Conservation (phyloP, 176 grass and related monocot genomes). For the Secale cereale region DNA sequence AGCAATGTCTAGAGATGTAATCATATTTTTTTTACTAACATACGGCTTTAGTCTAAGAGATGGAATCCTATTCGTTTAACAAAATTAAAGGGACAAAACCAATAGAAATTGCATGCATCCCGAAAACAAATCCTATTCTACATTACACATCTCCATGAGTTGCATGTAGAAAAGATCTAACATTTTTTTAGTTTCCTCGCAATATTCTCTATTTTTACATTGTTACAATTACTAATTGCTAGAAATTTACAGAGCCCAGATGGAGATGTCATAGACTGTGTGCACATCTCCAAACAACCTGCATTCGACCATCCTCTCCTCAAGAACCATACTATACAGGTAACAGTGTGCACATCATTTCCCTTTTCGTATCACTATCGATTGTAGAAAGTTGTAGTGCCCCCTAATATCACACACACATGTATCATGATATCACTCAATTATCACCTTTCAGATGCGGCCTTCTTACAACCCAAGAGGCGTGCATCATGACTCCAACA, state of each 20-base stretch:
- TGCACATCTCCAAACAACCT: not conserved
- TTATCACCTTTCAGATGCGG: not conserved
- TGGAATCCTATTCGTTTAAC: no score
- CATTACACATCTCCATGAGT: not conserved
- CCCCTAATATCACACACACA: not conserved
- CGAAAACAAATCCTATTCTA: no score
- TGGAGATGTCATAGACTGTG: not conserved
- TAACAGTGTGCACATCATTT: not conserved
- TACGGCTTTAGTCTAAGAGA: no score
- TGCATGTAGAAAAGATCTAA: not conserved
- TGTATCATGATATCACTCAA: not conserved
- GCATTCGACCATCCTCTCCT: not conserved
- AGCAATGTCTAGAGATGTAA: no score
- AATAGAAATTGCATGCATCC: not conserved
- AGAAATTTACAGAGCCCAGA: not conserved
- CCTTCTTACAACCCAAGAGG: not conserved
- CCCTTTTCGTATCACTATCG: not conserved
- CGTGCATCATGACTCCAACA: not conserved
- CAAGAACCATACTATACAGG: not conserved
- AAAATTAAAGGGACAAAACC: not conserved
- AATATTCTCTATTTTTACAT: no score
- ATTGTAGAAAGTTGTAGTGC: not conserved
- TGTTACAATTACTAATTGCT: no score
- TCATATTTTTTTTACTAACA: no score
- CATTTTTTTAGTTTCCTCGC: no score